Base-by-base conservation (phyloP, 2,329 filamentous ascomycete genomes). In the Apiospora koreana region DNA sequence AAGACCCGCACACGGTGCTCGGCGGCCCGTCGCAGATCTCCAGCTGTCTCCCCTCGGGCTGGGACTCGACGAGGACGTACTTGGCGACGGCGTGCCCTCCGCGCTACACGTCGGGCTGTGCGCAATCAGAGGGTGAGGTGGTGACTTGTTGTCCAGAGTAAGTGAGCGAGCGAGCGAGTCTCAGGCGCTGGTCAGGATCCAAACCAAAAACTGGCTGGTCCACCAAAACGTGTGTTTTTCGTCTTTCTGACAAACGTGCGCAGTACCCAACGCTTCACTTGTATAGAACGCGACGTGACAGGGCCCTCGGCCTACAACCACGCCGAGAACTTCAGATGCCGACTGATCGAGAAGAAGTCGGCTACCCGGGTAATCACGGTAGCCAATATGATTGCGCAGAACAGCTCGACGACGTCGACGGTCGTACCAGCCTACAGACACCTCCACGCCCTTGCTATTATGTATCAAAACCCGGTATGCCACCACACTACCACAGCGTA, bases 121-220 rank as follows among this genome's bases (percentile, higher is more conserved):
- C 68, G 6, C 18, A 48, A n/a, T n/a, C n/a, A 10, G 64, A 70
- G 8, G 65, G 45, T 4, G 65, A 67, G 18, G 71, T 70, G 4
- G 74, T 76, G 35, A 76, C 75, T 16, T 77, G 75, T 28, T 77
- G 75, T 65, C 75, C 75, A 41, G 70, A 69, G 70, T 74, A 72
- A 28, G 72, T 66, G 28, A n/a, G n/a, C n/a, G n/a, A n/a, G n/a
- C n/a, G n/a, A n/a, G n/a, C n/a, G n/a, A n/a, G n/a, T n/a, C n/a
- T n/a, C n/a, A n/a, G n/a, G n/a, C n/a, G n/a, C n/a, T n/a, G n/a
- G n/a, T n/a, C n/a, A n/a, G n/a, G n/a, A n/a, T n/a, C n/a, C n/a
- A n/a, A n/a, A n/a, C n/a, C n/a, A n/a, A n/a, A n/a, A n/a, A n/a
- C n/a, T n/a, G n/a, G n/a, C n/a, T n/a, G n/a, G n/a, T n/a, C n/a